Percentiles rank a stretch among this genome's conserved stretches.
These are phyloP conservation scores for Corymbia maculata DNA, from an alignment of 345 rosid genomes.

Conservation along the genomic window DNA sequence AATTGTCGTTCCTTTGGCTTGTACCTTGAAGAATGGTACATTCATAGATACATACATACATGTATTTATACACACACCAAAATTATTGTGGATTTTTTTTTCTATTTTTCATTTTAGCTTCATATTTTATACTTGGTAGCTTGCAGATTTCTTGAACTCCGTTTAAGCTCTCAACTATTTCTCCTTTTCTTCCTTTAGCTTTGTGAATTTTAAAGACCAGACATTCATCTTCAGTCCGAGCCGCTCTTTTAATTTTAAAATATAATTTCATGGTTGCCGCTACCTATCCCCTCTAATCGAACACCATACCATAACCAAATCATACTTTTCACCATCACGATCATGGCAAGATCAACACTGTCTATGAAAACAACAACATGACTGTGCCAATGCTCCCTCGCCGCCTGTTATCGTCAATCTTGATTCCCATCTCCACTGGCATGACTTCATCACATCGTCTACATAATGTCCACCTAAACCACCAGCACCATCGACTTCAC, in stretches of 20 bases:
- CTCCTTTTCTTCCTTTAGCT: neutral
- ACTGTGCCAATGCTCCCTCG: rapidly evolving
- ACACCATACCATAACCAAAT: neutral
- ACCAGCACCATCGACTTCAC: neutral
- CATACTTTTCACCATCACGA: neutral
- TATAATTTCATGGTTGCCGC: neutral
- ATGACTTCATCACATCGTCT: neutral
- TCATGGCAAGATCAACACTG: neutral
- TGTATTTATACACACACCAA: neutral
- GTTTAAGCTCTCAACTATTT: neutral
- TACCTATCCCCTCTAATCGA: neutral
- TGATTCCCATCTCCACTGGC: neutral
- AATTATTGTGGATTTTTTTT: neutral
- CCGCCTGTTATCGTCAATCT: neutral
- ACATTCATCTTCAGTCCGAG: neutral
- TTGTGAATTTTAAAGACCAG: neutral
- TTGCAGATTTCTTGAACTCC: neutral
- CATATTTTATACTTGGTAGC: neutral
- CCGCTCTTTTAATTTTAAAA: neutral
- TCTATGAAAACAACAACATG: neutral
- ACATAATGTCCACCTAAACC: neutral
- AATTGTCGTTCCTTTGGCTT: neutral
- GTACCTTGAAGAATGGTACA: neutral
- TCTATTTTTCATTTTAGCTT: neutral
- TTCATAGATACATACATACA: neutral